Evolutionary conservation across 108 stramenopile species (phyloP), one percentile per base, ranked within the genome.

Genomic region (Fragilaria crotonensis): DNA sequence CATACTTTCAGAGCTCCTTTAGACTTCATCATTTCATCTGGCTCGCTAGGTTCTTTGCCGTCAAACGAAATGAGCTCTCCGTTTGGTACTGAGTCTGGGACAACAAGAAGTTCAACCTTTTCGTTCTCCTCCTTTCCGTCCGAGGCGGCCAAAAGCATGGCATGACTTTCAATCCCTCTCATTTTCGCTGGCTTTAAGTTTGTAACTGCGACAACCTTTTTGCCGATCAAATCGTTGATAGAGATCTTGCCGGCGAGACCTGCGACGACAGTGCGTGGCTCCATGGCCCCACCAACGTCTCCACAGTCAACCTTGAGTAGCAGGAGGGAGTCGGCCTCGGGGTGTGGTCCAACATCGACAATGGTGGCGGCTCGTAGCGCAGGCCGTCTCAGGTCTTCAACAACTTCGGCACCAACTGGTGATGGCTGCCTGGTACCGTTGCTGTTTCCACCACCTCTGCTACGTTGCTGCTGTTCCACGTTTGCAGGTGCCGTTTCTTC

Each of bases 141-240:
- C 1, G 79, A 71, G 2, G 85, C 91, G 5, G 83, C 85, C 2
- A 93, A 57, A 25, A 93, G 72, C 87, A 93, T 89, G 1, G 87
- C 91, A 32, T 70, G 66, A 56, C 85, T 87, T 54, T 93, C 91
- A 63, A 89, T 84, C 2, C 91, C 91, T 19, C 87, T 52, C 85
- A 93, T 89, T 59, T 83, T 93, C 9, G 91, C 83, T 27, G 87
- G 87, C 59, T 93, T 93, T 62, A 93, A 63, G 60, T 93, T 93
- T 17, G 87, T 72, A 18, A 87, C 77, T 44, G 78, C 85, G 19
- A 84, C 83, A 52, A 88, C 64, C 57, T 81, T 84, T 21, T 65
- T 60, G 5, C 80, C 84, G 17, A 81, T 56, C 30, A 90, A 66
- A 29, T 86, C 63, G 5, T 82, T 82, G 18, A 70, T 57, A 19